Evolutionary conservation across 2,329 filamentous ascomycete species (phyloP).

Genomic region (Aspergillus tamarii): DNA sequence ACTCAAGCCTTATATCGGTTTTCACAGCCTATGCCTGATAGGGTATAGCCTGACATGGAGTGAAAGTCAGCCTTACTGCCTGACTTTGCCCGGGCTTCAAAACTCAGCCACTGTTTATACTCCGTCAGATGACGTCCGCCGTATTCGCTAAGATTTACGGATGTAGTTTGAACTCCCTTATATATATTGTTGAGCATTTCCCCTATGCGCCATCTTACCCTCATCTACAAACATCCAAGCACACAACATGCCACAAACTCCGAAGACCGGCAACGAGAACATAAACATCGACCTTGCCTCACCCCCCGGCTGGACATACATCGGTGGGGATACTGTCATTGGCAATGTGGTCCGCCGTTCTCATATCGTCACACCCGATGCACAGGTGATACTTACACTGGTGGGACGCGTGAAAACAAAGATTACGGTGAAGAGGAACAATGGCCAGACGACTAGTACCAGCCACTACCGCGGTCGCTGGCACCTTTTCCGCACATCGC

Average conservation of each 20-base stretch:
- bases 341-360: slow-evolving; percentile 20
- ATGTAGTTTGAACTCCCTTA: background rate
- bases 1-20: background rate
- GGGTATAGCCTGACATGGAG: background rate
- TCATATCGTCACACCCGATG: slow-evolving; percentile 22
- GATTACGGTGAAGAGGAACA: slow-evolving; percentile 4
- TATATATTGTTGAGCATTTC: background rate
- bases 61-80: no score
- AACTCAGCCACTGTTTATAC: background rate
- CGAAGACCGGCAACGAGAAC: background rate
- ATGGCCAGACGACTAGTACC: background rate
- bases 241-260: background rate
- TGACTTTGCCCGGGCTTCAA: background rate
- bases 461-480: slow-evolving; percentile 14
- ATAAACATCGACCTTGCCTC: slow-evolving; percentile 19
- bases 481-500: slow-evolving; percentile 11
- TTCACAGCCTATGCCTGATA: background rate
- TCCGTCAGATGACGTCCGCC: background rate
- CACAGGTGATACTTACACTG: slow-evolving; percentile 17
- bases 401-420: slow-evolving; percentile 19
- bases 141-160: no score
- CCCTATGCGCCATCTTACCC: background rate
- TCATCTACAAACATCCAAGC: background rate
- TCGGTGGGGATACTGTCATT: slow-evolving; percentile 24
- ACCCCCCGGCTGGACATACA: slow-evolving; percentile 20